phyloP scores from a whole-genome alignment of 345 rosid species.

The Gossypium ekmanianum region DNA sequence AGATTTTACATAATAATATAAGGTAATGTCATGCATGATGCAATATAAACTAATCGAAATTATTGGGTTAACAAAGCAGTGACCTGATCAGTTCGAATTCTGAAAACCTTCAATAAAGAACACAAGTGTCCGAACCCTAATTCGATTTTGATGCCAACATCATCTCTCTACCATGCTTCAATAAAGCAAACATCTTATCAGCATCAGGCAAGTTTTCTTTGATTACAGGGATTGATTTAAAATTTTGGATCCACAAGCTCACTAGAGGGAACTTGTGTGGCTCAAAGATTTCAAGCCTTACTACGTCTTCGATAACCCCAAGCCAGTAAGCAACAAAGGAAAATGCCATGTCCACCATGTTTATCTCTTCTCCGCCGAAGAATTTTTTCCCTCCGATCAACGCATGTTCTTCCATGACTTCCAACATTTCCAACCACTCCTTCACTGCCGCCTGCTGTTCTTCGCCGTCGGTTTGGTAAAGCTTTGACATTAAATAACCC shows the following conservation, averaged over 20 bases:
- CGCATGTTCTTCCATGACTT: constrained; percentile 16
- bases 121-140: background rate
- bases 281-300: background rate
- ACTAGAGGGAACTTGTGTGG: constrained; percentile 18
- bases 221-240: constrained; percentile 3
- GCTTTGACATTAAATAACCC: background rate
- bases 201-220: constrained; percentile 19
- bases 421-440: constrained; percentile 11
- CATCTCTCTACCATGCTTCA: constrained; percentile 2
- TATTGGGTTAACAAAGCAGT: too few relatives aligned
- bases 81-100: too few relatives aligned
- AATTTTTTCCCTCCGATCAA: constrained; percentile 9
- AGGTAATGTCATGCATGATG: too few relatives aligned
- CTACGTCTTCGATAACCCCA: background rate
- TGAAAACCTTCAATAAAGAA: too few relatives aligned
- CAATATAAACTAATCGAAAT: too few relatives aligned
- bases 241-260: constrained; percentile 15
- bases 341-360: constrained; percentile 25
- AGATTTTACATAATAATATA: too few relatives aligned
- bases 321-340: constrained; percentile 14
- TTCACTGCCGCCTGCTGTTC: constrained; percentile 11
- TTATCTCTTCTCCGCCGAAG: constrained; percentile 18
- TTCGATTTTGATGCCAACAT: background rate
- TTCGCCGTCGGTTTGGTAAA: constrained; percentile 7
- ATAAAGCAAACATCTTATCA: background rate